These are phyloP conservation scores for Podaxis sp. DNA, from an alignment of 768 basidiomycete species.

Conservation along the genomic window DNA sequence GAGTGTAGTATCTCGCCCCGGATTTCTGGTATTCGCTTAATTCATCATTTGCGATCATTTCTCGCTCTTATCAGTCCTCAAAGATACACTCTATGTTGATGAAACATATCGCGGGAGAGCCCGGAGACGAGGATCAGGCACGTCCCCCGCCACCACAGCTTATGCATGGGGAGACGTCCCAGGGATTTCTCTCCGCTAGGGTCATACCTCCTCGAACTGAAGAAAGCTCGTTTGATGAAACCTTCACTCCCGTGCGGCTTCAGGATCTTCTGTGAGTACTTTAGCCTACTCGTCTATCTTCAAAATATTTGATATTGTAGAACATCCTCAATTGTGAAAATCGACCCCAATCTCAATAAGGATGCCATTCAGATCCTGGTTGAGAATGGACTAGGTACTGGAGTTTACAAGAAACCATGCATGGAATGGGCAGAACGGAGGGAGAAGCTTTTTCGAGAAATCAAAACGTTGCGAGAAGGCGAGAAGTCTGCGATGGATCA, in stretches of 20 bases:
- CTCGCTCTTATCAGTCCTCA: background rate
- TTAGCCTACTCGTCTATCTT: background rate
- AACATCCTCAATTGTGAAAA: background rate
- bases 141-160: background rate
- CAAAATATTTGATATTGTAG: background rate
- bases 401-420: background rate
- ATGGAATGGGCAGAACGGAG: background rate
- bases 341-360: background rate
- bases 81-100: constrained; percentile 9
- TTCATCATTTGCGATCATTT: background rate
- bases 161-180: background rate
- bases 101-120: too few species aligned
- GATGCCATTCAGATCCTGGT: background rate
- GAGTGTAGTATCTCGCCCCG: constrained; percentile 38
- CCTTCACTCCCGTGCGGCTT: background rate
- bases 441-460: background rate
- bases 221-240: background rate
- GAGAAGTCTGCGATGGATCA: background rate
- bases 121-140: constrained; percentile 1
- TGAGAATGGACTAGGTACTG: background rate
- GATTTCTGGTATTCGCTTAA: constrained; percentile 41
- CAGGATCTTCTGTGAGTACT: background rate
- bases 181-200: constrained; percentile 6
- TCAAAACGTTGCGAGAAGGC: background rate
- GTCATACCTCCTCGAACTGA: background rate